Base-by-base conservation (phyloP, 164 flowering plant genomes). In the Houttuynia cordata region DNA sequence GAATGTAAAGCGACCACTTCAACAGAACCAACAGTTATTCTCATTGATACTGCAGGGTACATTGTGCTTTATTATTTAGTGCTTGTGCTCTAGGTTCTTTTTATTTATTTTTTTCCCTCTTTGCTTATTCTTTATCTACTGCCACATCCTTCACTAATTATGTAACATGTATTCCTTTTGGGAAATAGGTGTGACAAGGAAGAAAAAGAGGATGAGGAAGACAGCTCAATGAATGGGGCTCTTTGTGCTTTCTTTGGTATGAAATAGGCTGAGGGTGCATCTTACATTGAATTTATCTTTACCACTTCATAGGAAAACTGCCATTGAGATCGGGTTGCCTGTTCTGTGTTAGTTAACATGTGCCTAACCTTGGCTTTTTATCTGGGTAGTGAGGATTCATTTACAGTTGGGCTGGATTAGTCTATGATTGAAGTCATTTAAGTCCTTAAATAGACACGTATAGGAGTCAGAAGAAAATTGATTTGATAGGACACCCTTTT, bases 191-290 rank as follows among this genome's bases (percentile, higher is more conserved):
- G 99, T 73, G 99, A 94, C 69, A 91, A 91, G 99, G 97, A 91
- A 68, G 99, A 94, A 67, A 91, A 88, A 72, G 91, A 94, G 75
- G 97, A 94, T 75, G 99, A 91, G 74, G 99, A 94, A 79, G 97
- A 85, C 25, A 94, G 99, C 81, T 85, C 96, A 49, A 59, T 88
- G 75, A 94, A 94, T 80, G 99, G 91, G 71, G 99, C 56, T 37
- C n/a, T 18, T 42, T 8, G 37, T 23, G 23, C 17, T 23, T 41
- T 40, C 5, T 1, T 53, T 54, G 30, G 37, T 30, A 18, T 45
- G 2, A 45, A 12, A 45, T 8, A 17, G 49, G 49, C 49, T 12
- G 49, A 45, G 17, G 49, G 13, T 45, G 49, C 49, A 45, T 45
- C 49, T 45, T 45, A 45, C 17, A 45, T 45, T 12, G 8, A 45